phyloP scores from a whole-genome alignment of 169 alveolate genomes.

The Cryptosporidium ubiquitum region DNA sequence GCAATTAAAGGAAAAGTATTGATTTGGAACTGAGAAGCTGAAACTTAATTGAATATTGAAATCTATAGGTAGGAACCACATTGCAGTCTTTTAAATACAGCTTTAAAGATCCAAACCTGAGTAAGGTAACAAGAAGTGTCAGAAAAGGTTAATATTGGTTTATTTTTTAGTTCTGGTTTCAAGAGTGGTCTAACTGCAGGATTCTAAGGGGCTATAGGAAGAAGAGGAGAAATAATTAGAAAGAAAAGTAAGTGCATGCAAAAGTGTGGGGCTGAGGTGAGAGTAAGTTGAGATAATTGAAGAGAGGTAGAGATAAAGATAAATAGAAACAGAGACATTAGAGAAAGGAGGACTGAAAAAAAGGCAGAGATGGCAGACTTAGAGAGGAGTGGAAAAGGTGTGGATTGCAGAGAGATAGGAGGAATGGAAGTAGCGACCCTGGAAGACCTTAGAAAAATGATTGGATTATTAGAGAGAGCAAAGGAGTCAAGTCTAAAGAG shows the following conservation, averaged over 20 bases:
- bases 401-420: background rate
- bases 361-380: background rate
- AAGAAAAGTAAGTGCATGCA: background rate
- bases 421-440: background rate
- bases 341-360: background rate
- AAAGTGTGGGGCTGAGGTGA: background rate
- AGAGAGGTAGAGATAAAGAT: background rate
- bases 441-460: background rate
- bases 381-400: background rate
- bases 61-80: background rate
- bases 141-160: background rate
- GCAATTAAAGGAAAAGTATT: background rate
- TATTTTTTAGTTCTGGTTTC: too few relatives aligned
- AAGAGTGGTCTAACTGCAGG: background rate
- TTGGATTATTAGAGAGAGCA: constrained; percentile 11
- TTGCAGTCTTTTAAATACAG: background rate
- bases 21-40: background rate
- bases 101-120: background rate
- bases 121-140: background rate
- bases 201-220: background rate
- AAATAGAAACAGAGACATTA: background rate
- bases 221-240: background rate
- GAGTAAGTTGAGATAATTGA: background rate
- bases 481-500: constrained; percentile 13
- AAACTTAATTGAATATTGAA: background rate